These are phyloP conservation scores for Fusarium sp. DNA, from an alignment of 2,329 filamentous ascomycete genomes.

Conservation along the genomic window DNA sequence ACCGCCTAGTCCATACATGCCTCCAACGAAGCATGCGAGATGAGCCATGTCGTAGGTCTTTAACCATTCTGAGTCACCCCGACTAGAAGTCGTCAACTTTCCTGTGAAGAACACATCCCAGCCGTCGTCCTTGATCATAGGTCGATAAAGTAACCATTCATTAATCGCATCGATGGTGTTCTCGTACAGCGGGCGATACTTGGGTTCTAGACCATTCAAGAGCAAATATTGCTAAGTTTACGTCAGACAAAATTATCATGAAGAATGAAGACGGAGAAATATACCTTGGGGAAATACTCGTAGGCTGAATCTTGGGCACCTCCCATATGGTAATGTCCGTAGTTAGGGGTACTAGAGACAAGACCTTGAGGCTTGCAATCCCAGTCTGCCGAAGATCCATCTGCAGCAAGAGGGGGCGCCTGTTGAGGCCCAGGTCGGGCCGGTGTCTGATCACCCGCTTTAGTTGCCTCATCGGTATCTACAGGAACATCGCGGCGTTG, in stretches of 20 bases:
- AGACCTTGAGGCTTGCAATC: constrained; percentile 71
- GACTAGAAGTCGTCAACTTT: constrained; percentile 60
- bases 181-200: constrained; percentile 79
- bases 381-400: constrained; percentile 48
- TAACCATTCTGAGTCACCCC: constrained; percentile 50
- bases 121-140: constrained; percentile 72
- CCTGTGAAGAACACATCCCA: constrained; percentile 80
- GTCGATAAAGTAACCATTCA: constrained; percentile 79
- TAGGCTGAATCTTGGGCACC: constrained; percentile 76
- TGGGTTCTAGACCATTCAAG: constrained; percentile 75
- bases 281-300: constrained; percentile 73
- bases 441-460: neutral
- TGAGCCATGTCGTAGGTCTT: constrained; percentile 70
- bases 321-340: constrained; percentile 67
- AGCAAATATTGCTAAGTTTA: constrained; percentile 73
- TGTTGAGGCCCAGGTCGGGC: constrained; percentile 2
- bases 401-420: constrained; percentile 46
- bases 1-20: constrained; percentile 74
- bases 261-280: neutral
- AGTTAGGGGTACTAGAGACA: constrained; percentile 54
- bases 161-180: constrained; percentile 73
- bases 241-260: constrained; percentile 29
- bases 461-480: neutral
- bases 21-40: constrained; percentile 74
- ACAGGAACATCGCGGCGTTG: constrained; percentile 16